Evolutionary conservation across 805 yeast species (phyloP).

Genomic region (Isabelozyma gotoi): DNA sequence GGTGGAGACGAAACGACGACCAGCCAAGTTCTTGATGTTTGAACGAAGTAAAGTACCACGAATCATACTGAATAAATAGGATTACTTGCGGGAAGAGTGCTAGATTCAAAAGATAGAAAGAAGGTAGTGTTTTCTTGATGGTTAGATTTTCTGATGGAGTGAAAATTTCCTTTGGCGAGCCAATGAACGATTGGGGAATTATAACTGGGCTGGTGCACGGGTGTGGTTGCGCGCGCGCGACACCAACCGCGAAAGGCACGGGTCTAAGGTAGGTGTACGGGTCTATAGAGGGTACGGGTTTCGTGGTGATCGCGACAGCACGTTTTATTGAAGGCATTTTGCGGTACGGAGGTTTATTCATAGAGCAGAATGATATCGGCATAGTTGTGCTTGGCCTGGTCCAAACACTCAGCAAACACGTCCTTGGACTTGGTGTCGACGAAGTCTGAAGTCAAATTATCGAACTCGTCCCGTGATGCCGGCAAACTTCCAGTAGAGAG

Average conservation of each 20-base stretch:
- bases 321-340: neutral
- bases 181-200: neutral
- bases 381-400: conserved; percentile 14
- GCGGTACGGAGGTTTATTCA: neutral
- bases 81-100: conserved; percentile 6
- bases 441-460: conserved; percentile 26
- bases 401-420: conserved; percentile 19
- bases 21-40: conserved; percentile 24
- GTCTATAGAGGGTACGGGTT: no score
- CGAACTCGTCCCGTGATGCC: conserved; percentile 16
- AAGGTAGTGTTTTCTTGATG: conserved; percentile 2
- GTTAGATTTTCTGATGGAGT: conserved; percentile 11
- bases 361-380: neutral
- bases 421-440: conserved; percentile 20
- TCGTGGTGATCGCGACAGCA: no score
- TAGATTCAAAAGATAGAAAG: no score
- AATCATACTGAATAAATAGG: conserved; percentile 26
- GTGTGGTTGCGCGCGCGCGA: neutral
- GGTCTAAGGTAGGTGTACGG: neutral
- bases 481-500: conserved; percentile 33
- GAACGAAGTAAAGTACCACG: conserved; percentile 41
- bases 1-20: conserved; percentile 62
- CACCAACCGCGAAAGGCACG: no score
- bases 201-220: neutral
- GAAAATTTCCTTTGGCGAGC: conserved; percentile 6